These are phyloP conservation scores for Rhodotorula sp. DNA, from an alignment of 1,284 basidiomycete species.

Conservation along the genomic window DNA sequence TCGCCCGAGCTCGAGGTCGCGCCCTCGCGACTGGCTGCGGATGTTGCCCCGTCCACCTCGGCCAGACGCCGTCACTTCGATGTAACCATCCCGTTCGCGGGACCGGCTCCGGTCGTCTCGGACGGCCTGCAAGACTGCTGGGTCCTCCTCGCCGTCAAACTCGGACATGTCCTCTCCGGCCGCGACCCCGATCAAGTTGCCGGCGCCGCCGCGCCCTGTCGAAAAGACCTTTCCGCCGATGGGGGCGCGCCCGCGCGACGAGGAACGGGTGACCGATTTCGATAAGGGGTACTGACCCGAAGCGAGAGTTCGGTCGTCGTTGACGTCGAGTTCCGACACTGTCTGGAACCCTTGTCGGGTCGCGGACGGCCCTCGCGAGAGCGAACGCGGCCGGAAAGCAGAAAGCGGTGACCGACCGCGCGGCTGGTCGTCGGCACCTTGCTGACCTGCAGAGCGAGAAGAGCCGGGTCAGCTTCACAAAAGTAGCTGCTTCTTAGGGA, in stretches of 20 bases:
- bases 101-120: conserved; percentile 21
- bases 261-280: conserved; percentile 14
- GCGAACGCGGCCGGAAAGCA: conserved; percentile 17
- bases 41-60: conserved; percentile 34
- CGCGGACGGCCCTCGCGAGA: conserved; percentile 13
- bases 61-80: conserved; percentile 18
- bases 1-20: conserved; percentile 26
- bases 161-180: conserved; percentile 6
- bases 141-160: conserved; percentile 27
- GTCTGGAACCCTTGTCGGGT: background rate
- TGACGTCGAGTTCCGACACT: background rate
- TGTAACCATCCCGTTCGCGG: conserved; percentile 18
- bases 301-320: background rate
- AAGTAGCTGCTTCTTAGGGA: too few species aligned
- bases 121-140: conserved; percentile 12
- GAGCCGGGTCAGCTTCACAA: background rate
- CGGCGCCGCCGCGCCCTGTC: conserved; percentile 29
- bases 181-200: conserved; percentile 22
- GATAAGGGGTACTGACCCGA: conserved; percentile 20
- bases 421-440: conserved; percentile 11
- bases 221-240: conserved; percentile 22
- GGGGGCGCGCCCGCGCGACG: conserved; percentile 19
- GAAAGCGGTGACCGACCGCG: conserved; percentile 27
- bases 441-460: background rate
- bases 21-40: conserved; percentile 14